These are phyloP conservation scores for Diplodia scrobiculata DNA, from an alignment of 2,329 filamentous ascomycete genomes.

Conservation along the genomic window DNA sequence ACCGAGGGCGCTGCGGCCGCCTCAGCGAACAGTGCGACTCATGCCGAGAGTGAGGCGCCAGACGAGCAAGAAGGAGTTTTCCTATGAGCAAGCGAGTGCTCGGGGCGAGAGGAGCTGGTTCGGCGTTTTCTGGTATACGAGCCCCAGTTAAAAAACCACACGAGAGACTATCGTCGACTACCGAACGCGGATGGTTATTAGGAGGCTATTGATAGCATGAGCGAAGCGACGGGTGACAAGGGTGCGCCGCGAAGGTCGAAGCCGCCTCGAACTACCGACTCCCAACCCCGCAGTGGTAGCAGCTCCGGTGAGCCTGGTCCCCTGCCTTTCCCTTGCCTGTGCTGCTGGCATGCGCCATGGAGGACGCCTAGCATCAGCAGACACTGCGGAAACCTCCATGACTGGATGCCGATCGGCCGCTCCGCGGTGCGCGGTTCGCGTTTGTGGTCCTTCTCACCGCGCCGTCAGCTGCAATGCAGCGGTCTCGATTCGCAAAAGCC, in stretches of 20 bases:
- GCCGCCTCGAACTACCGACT: slow-evolving; percentile 22
- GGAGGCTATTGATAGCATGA: slow-evolving; percentile 26
- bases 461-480: slow-evolving; percentile 2
- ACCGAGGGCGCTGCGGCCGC: slow-evolving; percentile 12
- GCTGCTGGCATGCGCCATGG: slow-evolving; percentile 11
- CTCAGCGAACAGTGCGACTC: slow-evolving; percentile 24
- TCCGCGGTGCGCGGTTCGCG: neutral
- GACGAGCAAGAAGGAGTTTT: slow-evolving; percentile 33
- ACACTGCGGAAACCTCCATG: neutral
- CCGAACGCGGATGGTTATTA: slow-evolving; percentile 14
- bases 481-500: slow-evolving; percentile 1
- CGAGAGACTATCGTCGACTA: slow-evolving; percentile 17
- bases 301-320: slow-evolving; percentile 5
- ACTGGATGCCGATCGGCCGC: neutral
- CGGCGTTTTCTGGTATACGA: slow-evolving; percentile 20
- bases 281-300: slow-evolving; percentile 5
- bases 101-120: neutral
- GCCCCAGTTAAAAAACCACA: slow-evolving; percentile 16
- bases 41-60: slow-evolving; percentile 3
- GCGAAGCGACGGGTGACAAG: slow-evolving; percentile 2
- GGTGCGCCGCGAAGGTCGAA: neutral
- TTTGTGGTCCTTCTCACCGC: neutral
- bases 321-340: slow-evolving; percentile 19
- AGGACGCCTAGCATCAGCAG: slow-evolving; percentile 16
- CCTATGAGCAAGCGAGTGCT: slow-evolving; percentile 29